These are phyloP conservation scores for Globisporangium spinosum DNA, from an alignment of 352 stramenopile genomes.

Conservation along the genomic window DNA sequence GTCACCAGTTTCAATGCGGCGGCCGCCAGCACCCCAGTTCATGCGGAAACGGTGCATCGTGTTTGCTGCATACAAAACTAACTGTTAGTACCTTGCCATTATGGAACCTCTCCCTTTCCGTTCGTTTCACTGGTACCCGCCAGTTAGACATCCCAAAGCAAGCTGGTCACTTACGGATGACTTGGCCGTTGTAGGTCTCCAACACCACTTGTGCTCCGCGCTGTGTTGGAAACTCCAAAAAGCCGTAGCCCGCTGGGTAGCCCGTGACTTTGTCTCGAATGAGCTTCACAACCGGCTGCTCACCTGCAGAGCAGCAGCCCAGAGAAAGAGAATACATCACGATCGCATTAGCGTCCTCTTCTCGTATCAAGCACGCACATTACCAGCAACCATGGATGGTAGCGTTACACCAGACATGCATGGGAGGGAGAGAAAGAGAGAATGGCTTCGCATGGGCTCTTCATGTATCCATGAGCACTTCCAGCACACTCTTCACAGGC, in stretches of 20 bases:
- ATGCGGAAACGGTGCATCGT: constrained; percentile 89
- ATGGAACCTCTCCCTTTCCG: not conserved
- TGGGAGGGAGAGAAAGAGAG: not conserved
- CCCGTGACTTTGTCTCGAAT: constrained; percentile 90
- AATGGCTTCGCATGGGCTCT: not conserved
- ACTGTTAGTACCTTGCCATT: not conserved
- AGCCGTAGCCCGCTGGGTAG: constrained; percentile 87
- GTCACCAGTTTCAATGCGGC: constrained; percentile 76
- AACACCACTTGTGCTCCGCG: constrained; percentile 81
- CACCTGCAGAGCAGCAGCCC: constrained; percentile 27
- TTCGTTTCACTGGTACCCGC: not conserved
- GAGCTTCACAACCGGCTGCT: constrained; percentile 86
- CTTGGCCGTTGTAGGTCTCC: constrained; percentile 82
- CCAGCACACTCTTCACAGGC: constrained; percentile 2
- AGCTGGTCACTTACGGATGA: constrained; percentile 59
- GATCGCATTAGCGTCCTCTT: not conserved
- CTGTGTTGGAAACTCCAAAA: constrained; percentile 87
- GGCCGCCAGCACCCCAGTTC: constrained; percentile 89
- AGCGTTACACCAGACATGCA: not conserved
- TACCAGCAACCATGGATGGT: not conserved
- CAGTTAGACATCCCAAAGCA: not conserved
- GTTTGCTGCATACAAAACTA: constrained; percentile 49
- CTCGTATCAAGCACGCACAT: not conserved
- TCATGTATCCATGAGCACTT: constrained; percentile 7
- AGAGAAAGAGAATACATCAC: not conserved